Percentiles rank a stretch among this genome's conserved stretches.
phyloP scores from a whole-genome alignment of 305 asterid species.

The Fraxinus baroniana region DNA sequence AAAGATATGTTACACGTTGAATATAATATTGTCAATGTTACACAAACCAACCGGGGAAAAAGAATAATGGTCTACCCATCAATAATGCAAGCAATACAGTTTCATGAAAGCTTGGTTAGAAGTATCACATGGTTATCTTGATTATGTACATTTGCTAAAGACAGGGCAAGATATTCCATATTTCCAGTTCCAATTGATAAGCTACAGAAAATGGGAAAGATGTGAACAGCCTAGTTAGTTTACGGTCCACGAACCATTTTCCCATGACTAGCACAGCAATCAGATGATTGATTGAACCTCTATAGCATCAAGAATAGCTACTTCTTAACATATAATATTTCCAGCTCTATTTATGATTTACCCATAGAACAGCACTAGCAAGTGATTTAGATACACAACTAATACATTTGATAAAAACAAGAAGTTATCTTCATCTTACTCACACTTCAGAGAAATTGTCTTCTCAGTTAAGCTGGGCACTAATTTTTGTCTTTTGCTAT shows the following conservation, averaged over 20 bases:
- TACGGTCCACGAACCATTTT: neutral
- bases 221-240: neutral
- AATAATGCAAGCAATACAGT: neutral
- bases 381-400: neutral
- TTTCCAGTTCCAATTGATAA: neutral
- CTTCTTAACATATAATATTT: neutral
- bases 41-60: neutral
- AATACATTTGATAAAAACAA: neutral
- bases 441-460: neutral
- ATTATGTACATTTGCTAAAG: neutral
- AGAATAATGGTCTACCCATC: neutral
- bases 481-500: constrained; percentile 14
- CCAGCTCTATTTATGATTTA: neutral
- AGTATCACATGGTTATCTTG: neutral
- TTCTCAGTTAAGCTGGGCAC: neutral
- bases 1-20: neutral
- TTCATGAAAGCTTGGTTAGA: neutral
- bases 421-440: neutral
- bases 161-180: neutral
- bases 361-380: neutral
- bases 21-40: neutral
- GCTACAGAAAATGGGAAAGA: neutral
- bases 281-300: neutral
- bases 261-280: neutral
- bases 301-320: neutral